phyloP scores from a whole-genome alignment of 2,329 filamentous ascomycete genomes.

The Apiospora koreana region DNA sequence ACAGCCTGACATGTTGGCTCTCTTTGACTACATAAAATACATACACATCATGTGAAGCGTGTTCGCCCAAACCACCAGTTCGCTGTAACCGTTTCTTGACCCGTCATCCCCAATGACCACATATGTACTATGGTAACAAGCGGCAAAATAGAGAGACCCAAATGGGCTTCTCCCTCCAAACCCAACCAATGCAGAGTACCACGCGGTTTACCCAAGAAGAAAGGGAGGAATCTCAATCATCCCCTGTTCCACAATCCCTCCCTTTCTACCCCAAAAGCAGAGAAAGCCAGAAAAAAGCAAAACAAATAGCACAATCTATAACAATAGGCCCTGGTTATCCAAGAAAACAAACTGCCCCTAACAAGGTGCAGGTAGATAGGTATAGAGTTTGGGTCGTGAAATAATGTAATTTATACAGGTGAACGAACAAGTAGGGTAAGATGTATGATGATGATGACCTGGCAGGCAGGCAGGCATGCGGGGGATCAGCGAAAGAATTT shows the following conservation, averaged over 20 bases:
- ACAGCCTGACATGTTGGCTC: neutral
- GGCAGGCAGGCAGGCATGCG: neutral
- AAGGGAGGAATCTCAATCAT: neutral
- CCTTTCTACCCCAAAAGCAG: neutral
- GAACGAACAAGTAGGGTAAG: neutral
- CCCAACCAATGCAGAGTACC: neutral
- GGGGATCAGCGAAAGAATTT: neutral
- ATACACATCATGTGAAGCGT: neutral
- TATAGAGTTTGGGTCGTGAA: neutral
- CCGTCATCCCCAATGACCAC: neutral
- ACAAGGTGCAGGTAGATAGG: neutral
- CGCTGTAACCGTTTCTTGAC: neutral
- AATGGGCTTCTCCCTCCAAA: neutral
- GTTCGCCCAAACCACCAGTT: neutral
- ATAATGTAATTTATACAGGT: neutral
- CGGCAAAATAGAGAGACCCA: neutral
- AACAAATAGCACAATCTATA: neutral
- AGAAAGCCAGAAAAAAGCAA: neutral
- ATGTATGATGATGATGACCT: neutral
- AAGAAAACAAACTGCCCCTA: neutral
- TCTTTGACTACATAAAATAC: neutral
- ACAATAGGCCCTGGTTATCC: neutral
- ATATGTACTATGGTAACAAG: neutral
- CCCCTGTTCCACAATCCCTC: neutral
- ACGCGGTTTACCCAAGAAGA: neutral